A percentile compares a stretch with the other conserved stretches of the same genome.
These are phyloP conservation scores for Tolypocladium sp. DNA, from an alignment of 2,329 filamentous ascomycete species.

Conservation along the genomic window DNA sequence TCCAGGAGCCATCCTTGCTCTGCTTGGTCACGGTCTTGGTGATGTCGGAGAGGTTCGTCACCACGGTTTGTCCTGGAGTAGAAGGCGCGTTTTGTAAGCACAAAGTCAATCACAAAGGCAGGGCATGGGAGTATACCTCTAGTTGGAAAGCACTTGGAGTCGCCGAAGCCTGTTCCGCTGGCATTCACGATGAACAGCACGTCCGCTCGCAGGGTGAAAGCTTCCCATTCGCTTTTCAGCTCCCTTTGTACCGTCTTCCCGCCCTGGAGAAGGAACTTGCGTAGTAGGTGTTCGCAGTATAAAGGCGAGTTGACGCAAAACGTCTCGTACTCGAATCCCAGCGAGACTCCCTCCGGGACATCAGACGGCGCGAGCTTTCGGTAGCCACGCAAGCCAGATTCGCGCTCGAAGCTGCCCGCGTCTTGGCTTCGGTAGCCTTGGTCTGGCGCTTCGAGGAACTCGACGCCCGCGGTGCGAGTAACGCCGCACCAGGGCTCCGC, in stretches of 20 bases:
- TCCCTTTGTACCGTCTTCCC: slow-evolving; percentile 17
- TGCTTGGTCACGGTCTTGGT: slow-evolving; percentile 46
- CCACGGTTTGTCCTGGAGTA: slow-evolving; percentile 20
- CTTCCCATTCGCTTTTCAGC: slow-evolving; percentile 21
- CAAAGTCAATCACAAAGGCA: not conserved
- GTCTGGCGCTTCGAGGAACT: slow-evolving; percentile 39
- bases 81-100: slow-evolving; percentile 1
- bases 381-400: slow-evolving; percentile 18
- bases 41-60: slow-evolving; percentile 26
- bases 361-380: slow-evolving; percentile 20
- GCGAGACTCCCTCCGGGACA: slow-evolving; percentile 30
- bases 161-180: slow-evolving; percentile 23
- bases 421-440: slow-evolving; percentile 25
- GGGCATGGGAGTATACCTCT: slow-evolving; percentile 14
- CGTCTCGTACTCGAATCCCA: slow-evolving; percentile 42
- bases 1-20: slow-evolving; percentile 52
- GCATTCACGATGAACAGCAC: slow-evolving; percentile 21
- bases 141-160: slow-evolving; percentile 21
- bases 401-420: slow-evolving; percentile 12
- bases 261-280: slow-evolving; percentile 19
- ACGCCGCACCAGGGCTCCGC: slow-evolving; percentile 30
- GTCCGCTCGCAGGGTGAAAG: slow-evolving; percentile 12
- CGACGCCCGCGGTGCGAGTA: slow-evolving; percentile 38
- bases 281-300: slow-evolving; percentile 32
- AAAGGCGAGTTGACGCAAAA: slow-evolving; percentile 47